Percentiles rank a stretch among this genome's conserved stretches.
These are phyloP conservation scores for Trifolium repens DNA, from an alignment of 306 rosid species.

Conservation along the genomic window DNA sequence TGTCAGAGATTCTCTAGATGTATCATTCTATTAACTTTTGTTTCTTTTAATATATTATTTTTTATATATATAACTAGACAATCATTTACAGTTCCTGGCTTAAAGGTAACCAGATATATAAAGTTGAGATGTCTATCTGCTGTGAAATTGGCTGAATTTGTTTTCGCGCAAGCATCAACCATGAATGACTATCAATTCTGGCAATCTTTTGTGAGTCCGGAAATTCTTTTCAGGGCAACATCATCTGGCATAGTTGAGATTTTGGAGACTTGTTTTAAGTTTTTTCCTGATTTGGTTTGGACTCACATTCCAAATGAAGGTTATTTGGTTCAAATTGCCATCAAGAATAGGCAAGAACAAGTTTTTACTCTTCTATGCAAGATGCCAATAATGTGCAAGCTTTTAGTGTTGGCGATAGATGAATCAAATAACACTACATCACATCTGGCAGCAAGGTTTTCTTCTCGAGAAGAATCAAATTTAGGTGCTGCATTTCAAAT, in stretches of 20 bases:
- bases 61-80: not conserved
- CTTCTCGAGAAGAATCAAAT: slow-evolving; percentile 46
- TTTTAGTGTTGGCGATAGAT: slow-evolving; percentile 30
- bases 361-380: slow-evolving; percentile 47
- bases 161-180: slow-evolving; percentile 41
- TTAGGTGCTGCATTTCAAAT: slow-evolving; percentile 61
- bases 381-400: not conserved
- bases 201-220: slow-evolving; percentile 40
- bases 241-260: slow-evolving; percentile 55
- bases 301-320: slow-evolving; percentile 44
- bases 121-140: slow-evolving; percentile 53
- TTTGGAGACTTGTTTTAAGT: slow-evolving; percentile 40
- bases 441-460: slow-evolving; percentile 58
- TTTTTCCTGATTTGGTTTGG: slow-evolving; percentile 60
- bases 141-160: slow-evolving; percentile 42
- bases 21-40: slow-evolving; percentile 20
- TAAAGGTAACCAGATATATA: slow-evolving; percentile 45
- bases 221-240: slow-evolving; percentile 38
- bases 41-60: not conserved
- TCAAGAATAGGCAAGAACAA: slow-evolving; percentile 53
- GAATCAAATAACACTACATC: slow-evolving; percentile 54
- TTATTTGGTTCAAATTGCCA: slow-evolving; percentile 43
- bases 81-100: slow-evolving; percentile 52
- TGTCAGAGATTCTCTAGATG: not conserved
- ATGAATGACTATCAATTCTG: slow-evolving; percentile 28